Evolutionary conservation across 1,139 yeast species (phyloP).

Genomic region (Yamadazyma pseudoaaseri): DNA sequence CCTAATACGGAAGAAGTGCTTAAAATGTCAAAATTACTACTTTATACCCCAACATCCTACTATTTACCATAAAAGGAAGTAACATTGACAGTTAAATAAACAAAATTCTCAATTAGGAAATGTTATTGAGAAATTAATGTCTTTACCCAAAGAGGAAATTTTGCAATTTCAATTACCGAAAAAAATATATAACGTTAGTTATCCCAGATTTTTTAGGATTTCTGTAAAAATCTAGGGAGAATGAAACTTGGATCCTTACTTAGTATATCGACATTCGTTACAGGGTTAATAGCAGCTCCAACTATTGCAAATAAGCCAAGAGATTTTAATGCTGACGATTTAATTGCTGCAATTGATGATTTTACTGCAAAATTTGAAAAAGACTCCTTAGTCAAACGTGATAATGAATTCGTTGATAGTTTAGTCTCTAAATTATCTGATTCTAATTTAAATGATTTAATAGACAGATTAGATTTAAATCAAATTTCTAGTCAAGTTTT

Average conservation of each 20-base stretch:
- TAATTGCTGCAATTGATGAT: constrained; percentile 12
- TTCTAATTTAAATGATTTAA: constrained; percentile 10
- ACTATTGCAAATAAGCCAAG: constrained; percentile 9
- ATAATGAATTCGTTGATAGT: constrained; percentile 8
- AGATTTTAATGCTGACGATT: constrained; percentile 11
- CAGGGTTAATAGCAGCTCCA: constrained; percentile 17
- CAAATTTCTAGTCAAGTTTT: constrained; percentile 11
- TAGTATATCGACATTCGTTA: constrained; percentile 14
- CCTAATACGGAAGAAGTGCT: too few species aligned
- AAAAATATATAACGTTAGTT: constrained; percentile 1
- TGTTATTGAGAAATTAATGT: constrained; percentile 6
- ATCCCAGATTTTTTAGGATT: neutral
- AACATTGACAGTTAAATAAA: neutral
- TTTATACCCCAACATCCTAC: constrained; percentile 1
- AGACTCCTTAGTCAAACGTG: constrained; percentile 9
- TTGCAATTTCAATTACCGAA: neutral
- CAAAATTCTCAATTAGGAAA: constrained; percentile 8
- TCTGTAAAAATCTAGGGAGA: neutral
- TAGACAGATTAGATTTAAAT: constrained; percentile 11
- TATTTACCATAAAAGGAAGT: constrained; percentile 6
- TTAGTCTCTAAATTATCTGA: constrained; percentile 12
- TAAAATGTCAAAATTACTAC: too few species aligned
- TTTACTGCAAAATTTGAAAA: constrained; percentile 9
- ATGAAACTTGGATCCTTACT: constrained; percentile 15
- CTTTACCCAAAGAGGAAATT: constrained; percentile 10